These are phyloP conservation scores for Lichtheimia corymbifera DNA, from an alignment of 371 early-diverging fungal genomes.

Conservation along the genomic window DNA sequence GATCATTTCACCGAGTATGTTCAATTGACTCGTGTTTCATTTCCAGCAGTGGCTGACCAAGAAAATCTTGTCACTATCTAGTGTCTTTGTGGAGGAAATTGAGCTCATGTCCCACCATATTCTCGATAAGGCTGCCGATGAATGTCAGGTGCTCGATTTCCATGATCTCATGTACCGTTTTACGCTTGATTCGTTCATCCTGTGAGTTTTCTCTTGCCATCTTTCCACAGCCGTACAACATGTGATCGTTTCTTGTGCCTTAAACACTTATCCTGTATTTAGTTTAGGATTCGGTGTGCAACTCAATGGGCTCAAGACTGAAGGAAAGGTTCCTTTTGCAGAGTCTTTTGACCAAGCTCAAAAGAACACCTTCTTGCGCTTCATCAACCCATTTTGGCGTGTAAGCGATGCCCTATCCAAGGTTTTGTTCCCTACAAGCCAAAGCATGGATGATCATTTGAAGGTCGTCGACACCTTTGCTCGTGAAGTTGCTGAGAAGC, in stretches of 20 bases:
- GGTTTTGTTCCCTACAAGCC: conserved; percentile 14
- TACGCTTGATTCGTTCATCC: conserved; percentile 54
- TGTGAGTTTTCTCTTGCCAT: conserved; percentile 20
- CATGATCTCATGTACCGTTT: conserved; percentile 49
- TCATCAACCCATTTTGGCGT: conserved; percentile 44
- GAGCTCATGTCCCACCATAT: conserved; percentile 25
- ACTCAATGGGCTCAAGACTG: conserved; percentile 26
- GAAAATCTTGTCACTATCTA: conserved; percentile 10
- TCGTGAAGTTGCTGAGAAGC: conserved; percentile 37
- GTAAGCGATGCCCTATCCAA: conserved; percentile 25
- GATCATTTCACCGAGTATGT: conserved; percentile 48
- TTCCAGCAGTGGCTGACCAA: neutral
- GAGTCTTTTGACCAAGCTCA: conserved; percentile 59
- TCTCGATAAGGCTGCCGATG: conserved; percentile 33
- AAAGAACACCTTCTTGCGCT: conserved; percentile 32
- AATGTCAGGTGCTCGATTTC: conserved; percentile 33
- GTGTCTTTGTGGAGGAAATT: conserved; percentile 53
- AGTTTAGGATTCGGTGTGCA: conserved; percentile 55
- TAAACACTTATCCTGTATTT: neutral
- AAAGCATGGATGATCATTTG: conserved; percentile 39
- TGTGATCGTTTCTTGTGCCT: neutral
- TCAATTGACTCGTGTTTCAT: neutral
- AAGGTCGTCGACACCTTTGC: conserved; percentile 51
- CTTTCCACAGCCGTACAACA: neutral
- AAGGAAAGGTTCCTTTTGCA: conserved; percentile 53